A percentile compares a stretch with the other conserved stretches of the same genome.
phyloP scores from a whole-genome alignment of 1,139 yeast species.

The Pichia sp. region DNA sequence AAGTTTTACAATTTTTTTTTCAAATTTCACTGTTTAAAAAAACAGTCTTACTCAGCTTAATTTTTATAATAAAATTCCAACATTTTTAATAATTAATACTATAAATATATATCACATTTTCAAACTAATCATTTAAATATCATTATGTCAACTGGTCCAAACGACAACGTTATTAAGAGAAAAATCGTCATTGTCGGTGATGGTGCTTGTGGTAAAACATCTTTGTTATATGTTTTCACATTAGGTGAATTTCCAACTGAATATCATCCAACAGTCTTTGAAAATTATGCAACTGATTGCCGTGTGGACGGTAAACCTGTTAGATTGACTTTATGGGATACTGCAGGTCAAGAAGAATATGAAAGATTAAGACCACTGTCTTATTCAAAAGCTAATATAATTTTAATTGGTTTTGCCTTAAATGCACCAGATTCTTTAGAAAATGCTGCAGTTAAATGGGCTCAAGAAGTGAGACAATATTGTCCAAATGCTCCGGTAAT shows the following conservation, averaged over 20 bases:
- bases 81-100: too few species aligned
- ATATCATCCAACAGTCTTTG: constrained; percentile 92
- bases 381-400: constrained; percentile 68
- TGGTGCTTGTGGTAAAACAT: constrained; percentile 94
- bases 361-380: constrained; percentile 69
- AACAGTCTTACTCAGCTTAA: too few species aligned
- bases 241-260: constrained; percentile 80
- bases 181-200: constrained; percentile 91
- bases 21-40: too few species aligned
- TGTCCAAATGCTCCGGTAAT: constrained; percentile 63
- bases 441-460: constrained; percentile 69
- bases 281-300: constrained; percentile 89
- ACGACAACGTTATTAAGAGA: constrained; percentile 43
- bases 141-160: not conserved
- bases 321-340: constrained; percentile 88
- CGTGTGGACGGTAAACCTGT: constrained; percentile 89
- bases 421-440: constrained; percentile 64
- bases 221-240: constrained; percentile 83
- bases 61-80: too few species aligned
- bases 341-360: constrained; percentile 94
- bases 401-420: constrained; percentile 65
- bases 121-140: too few species aligned
- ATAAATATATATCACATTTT: not conserved
- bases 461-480: constrained; percentile 58
- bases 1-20: too few species aligned